These are phyloP conservation scores for Barnettozyma siamensis DNA, from an alignment of 805 yeast species.

Conservation along the genomic window DNA sequence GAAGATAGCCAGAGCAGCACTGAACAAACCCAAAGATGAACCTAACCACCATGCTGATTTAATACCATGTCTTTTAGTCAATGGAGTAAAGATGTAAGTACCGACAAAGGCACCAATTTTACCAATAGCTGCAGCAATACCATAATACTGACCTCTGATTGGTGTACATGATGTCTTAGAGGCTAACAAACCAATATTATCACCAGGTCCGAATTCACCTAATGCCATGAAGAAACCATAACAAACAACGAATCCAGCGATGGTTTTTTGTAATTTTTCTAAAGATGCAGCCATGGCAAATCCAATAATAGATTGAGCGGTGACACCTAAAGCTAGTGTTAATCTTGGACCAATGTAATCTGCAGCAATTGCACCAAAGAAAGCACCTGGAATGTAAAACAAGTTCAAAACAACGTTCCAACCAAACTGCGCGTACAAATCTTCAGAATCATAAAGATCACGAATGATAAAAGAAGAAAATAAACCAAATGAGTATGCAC, in stretches of 20 bases:
- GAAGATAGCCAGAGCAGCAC: slow-evolving; percentile 65
- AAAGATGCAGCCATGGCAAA: slow-evolving; percentile 76
- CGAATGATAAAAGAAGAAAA: slow-evolving; percentile 70
- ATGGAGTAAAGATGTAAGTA: slow-evolving; percentile 80
- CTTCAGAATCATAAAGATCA: slow-evolving; percentile 49
- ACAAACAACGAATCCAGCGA: slow-evolving; percentile 78
- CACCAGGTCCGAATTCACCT: slow-evolving; percentile 95
- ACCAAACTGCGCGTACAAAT: slow-evolving; percentile 73
- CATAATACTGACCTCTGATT: slow-evolving; percentile 86
- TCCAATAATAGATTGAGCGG: slow-evolving; percentile 72
- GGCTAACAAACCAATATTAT: slow-evolving; percentile 82
- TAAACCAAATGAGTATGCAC: slow-evolving; percentile 81
- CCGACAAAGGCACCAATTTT: slow-evolving; percentile 93
- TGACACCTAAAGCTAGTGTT: slow-evolving; percentile 64
- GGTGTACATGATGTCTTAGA: slow-evolving; percentile 84
- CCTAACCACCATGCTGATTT: slow-evolving; percentile 81
- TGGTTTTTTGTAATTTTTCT: slow-evolving; percentile 45
- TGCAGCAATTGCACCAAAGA: slow-evolving; percentile 78
- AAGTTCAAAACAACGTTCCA: slow-evolving; percentile 88
- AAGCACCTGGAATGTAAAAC: slow-evolving; percentile 87
- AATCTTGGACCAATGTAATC: slow-evolving; percentile 90
- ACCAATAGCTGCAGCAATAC: slow-evolving; percentile 87
- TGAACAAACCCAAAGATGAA: slow-evolving; percentile 65
- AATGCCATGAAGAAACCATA: slow-evolving; percentile 83
- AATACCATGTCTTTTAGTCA: slow-evolving; percentile 60